phyloP scores from a whole-genome alignment of 257 asterid species.

The Solanum sitiens region DNA sequence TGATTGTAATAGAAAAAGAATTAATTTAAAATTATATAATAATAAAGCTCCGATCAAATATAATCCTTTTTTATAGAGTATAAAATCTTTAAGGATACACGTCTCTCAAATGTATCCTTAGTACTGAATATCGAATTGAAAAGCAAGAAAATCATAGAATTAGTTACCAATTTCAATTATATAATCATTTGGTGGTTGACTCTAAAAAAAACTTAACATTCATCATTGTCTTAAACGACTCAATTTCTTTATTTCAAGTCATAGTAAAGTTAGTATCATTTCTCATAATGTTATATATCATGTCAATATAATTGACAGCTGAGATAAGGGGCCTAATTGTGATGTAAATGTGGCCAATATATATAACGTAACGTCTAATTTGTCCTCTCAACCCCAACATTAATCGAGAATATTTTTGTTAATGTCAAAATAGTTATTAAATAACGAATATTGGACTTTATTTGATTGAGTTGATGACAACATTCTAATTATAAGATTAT shows the following conservation, averaged over 20 bases:
- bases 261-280: neutral
- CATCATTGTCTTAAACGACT: neutral
- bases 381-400: neutral
- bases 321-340: neutral
- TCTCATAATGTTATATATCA: neutral
- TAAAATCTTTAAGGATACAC: too few species aligned
- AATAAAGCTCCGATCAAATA: too few species aligned
- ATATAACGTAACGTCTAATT: neutral
- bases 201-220: neutral
- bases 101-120: fast-evolving
- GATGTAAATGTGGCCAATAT: neutral
- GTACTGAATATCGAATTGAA: neutral
- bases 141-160: too few species aligned
- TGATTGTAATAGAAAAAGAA: neutral
- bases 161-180: neutral
- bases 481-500: neutral
- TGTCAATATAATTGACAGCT: neutral
- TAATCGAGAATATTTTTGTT: neutral
- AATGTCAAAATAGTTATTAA: neutral
- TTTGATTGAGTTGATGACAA: neutral
- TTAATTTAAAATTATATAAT: neutral
- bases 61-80: fast-evolving
- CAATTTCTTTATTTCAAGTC: neutral
- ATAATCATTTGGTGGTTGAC: neutral
- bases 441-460: neutral